Evolutionary conservation across 75 land plant species (phyloP), one percentile per base, ranked within the genome.

Genomic region (Selaginella moellendorffii): DNA sequence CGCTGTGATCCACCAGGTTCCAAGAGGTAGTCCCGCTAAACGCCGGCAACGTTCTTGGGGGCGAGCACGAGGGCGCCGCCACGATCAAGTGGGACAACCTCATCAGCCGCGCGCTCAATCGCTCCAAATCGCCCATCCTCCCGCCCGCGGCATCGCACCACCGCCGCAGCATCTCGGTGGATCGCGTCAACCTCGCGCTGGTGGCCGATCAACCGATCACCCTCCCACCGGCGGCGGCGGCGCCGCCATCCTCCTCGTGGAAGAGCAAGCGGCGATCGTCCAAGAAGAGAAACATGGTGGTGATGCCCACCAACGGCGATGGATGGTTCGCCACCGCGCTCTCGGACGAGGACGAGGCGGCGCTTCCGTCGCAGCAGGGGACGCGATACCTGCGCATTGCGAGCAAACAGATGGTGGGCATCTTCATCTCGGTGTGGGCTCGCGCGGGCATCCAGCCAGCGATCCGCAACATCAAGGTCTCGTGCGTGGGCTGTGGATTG

Each of bases 361-460:
- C 20, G 24, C 9, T 9, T 18, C 9, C 8, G 18, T 5, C 20
- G 60, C 24, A 36, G 46, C 5, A 36, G 14, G 8, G n/a, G 14
- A 18, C 28, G 53, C 79, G 69, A 5, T 83, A 70, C 62, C 9
- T 62, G 21, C 31, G 78, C 30, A 79, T 75, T 21, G 95, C 84
- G 2, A 86, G 90, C 71, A 88, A 88, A 61, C 88, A 83, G 68
- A 88, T 91, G 97, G 97, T 91, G 63, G 97, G 97, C 12, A 68
- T 90, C 10, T 87, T 90, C 70, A 71, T 90, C 52, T 76, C 88
- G 42, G 80, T 90, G 0, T 90, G 93, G 97, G 85, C 84, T 1
- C 76, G 83, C 1, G 54, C 70, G 20, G 77, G 79, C 5, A 77
- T 90, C 24, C 27, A 65, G 54, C 53, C 36, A 5, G 77, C 80